A percentile compares a stretch with the other conserved stretches of the same genome.
Conservation (phyloP, 2,329 filamentous ascomycete species). For the Colletotrichum orbiculare region DNA sequence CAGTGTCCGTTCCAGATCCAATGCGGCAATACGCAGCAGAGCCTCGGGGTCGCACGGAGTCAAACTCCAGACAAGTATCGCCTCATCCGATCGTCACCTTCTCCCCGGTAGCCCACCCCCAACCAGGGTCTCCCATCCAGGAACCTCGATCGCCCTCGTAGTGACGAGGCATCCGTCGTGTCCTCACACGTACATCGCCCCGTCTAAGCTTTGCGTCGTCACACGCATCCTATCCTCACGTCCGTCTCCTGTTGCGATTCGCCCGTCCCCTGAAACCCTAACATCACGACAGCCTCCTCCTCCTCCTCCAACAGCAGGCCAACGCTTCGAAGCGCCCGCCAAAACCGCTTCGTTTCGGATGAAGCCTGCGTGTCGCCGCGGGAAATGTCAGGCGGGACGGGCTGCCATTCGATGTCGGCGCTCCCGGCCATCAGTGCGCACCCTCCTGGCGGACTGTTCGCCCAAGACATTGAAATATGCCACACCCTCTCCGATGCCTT, state of each 20-base stretch:
- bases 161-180: neutral
- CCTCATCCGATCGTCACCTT: slow-evolving; percentile 24
- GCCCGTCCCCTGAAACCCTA: slow-evolving; percentile 15
- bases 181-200: too few relatives aligned
- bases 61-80: slow-evolving; percentile 30
- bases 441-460: neutral
- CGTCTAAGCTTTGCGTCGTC: neutral
- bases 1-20: neutral
- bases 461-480: slow-evolving; percentile 22
- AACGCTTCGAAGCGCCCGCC: slow-evolving; percentile 6
- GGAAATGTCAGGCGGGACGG: slow-evolving; percentile 13
- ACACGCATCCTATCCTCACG: neutral
- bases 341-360: slow-evolving; percentile 11
- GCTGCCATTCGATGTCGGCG: slow-evolving; percentile 28
- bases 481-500: neutral
- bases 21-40: slow-evolving; percentile 14
- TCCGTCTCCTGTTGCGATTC: slow-evolving; percentile 19
- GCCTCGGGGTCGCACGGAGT: slow-evolving; percentile 15
- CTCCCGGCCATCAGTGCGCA: slow-evolving; percentile 17
- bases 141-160: too few relatives aligned
- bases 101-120: neutral
- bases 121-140: neutral
- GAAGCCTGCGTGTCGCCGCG: slow-evolving; percentile 2
- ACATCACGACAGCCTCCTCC: neutral
- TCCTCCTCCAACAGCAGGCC: too few relatives aligned